Conservation (phyloP, 106 monocot genomes). For the Posidonia australis region DNA sequence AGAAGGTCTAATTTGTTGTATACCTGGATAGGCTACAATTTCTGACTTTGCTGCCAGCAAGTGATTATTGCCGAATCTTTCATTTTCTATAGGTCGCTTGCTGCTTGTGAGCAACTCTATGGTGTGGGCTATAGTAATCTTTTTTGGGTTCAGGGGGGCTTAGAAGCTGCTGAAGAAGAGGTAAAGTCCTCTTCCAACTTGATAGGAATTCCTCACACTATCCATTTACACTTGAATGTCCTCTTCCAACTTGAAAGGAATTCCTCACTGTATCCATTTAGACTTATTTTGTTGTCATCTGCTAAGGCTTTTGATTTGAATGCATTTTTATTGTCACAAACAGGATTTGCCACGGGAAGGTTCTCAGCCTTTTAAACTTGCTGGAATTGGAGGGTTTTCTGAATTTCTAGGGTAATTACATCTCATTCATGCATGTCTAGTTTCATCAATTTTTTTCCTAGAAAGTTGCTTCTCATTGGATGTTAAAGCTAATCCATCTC, state of each 20-base stretch:
- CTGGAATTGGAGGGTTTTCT: conserved; percentile 91
- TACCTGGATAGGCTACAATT: too few relatives aligned
- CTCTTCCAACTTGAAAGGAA: background rate
- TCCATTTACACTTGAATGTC: too few relatives aligned
- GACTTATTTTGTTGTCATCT: background rate
- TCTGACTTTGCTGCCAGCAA: too few relatives aligned
- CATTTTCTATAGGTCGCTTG: conserved; percentile 60
- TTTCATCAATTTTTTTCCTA: too few relatives aligned
- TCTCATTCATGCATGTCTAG: too few relatives aligned
- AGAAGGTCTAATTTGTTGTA: too few relatives aligned
- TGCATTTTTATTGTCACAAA: background rate
- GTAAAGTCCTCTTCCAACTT: conserved; percentile 22
- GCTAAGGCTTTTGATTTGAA: background rate
- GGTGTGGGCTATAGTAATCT: conserved; percentile 70
- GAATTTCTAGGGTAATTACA: conserved; percentile 82
- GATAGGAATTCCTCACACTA: too few relatives aligned
- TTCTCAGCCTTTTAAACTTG: conserved; percentile 75
- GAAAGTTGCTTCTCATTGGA: too few relatives aligned
- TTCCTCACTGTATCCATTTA: background rate
- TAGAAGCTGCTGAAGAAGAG: conserved; percentile 97
- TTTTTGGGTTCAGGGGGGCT: conserved; percentile 97
- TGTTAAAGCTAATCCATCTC: too few relatives aligned
- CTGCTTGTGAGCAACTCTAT: conserved; percentile 89
- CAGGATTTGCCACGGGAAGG: conserved; percentile 95
- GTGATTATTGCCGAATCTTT: background rate